Percentiles rank a stretch among this genome's conserved stretches.
Evolutionary conservation across 768 basidiomycete species (phyloP).

Genomic region (Strobilomyces confusus): DNA sequence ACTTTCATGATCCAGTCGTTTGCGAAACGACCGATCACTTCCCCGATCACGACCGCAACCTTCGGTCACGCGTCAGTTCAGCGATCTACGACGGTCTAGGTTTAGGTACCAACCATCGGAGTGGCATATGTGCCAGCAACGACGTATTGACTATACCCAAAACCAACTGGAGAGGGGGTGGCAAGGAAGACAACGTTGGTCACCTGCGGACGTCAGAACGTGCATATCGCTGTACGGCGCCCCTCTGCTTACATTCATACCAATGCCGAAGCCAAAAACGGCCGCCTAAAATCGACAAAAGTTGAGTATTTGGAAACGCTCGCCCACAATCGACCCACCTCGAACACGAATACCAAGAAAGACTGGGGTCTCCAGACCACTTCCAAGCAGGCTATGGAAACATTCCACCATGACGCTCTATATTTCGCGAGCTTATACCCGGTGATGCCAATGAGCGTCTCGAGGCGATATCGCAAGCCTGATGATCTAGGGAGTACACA

Average conservation of each 20-base stretch:
- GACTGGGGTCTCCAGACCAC: slow-evolving; percentile 50
- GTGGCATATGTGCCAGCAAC: slow-evolving; percentile 44
- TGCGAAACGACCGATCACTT: slow-evolving; percentile 45
- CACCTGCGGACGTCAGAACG: slow-evolving; percentile 30
- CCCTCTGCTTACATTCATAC: slow-evolving; percentile 35
- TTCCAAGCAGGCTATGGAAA: slow-evolving; percentile 31
- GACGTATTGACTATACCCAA: slow-evolving; percentile 39
- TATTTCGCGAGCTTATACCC: slow-evolving; percentile 44
- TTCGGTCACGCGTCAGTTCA: slow-evolving; percentile 9
- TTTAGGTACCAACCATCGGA: slow-evolving; percentile 34
- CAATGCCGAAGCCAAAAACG: slow-evolving; percentile 48
- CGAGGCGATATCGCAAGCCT: slow-evolving; percentile 38
- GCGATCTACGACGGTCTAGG: not conserved
- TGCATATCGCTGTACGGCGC: not conserved
- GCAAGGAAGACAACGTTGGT: slow-evolving; percentile 56
- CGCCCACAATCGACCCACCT: slow-evolving; percentile 22
- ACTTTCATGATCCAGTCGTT: slow-evolving; percentile 48
- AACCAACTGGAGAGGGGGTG: slow-evolving; percentile 42
- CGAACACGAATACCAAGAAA: slow-evolving; percentile 36
- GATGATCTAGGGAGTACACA: slow-evolving; percentile 25
- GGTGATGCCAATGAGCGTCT: slow-evolving; percentile 48
- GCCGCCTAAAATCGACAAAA: slow-evolving; percentile 27
- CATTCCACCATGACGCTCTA: slow-evolving; percentile 38
- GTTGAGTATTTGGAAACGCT: not conserved
- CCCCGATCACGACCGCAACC: slow-evolving; percentile 50